phyloP scores from a whole-genome alignment of 768 basidiomycete species.

The Omphalotus guepiniiformis region DNA sequence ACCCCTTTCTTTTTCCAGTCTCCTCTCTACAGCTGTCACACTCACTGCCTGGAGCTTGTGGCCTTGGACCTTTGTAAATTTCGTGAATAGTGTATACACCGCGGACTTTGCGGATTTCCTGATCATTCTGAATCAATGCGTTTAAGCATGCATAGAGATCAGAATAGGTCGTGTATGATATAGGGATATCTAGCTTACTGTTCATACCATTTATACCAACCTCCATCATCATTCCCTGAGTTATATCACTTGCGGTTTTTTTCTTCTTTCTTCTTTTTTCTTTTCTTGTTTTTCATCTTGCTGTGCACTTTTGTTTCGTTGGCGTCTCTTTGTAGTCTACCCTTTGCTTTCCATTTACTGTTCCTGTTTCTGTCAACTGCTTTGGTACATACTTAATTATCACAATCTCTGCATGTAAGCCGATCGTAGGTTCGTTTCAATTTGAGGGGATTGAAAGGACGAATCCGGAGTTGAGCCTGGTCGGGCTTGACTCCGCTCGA shows the following conservation, averaged over 20 bases:
- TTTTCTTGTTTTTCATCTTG: conserved; percentile 74
- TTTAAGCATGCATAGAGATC: too few species aligned
- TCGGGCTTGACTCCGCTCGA: too few species aligned
- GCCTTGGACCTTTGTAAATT: background rate
- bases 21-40: background rate
- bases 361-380: background rate
- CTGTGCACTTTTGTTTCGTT: conserved; percentile 88
- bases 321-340: conserved; percentile 55
- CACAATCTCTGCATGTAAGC: too few species aligned
- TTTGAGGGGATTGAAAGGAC: too few species aligned
- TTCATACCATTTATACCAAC: background rate
- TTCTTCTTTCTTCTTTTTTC: conserved; percentile 46
- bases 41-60: background rate
- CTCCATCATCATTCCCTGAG: too few species aligned
- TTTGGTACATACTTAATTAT: too few species aligned
- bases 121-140: too few species aligned
- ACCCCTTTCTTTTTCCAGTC: background rate
- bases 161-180: background rate
- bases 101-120: background rate
- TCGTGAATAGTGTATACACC: background rate
- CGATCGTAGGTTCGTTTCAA: too few species aligned
- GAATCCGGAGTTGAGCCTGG: too few species aligned
- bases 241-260: background rate
- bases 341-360: conserved; percentile 31
- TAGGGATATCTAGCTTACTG: background rate